Evolutionary conservation across 2,329 filamentous ascomycete genomes (phyloP).

Genomic region (Dactylellina cionopaga): DNA sequence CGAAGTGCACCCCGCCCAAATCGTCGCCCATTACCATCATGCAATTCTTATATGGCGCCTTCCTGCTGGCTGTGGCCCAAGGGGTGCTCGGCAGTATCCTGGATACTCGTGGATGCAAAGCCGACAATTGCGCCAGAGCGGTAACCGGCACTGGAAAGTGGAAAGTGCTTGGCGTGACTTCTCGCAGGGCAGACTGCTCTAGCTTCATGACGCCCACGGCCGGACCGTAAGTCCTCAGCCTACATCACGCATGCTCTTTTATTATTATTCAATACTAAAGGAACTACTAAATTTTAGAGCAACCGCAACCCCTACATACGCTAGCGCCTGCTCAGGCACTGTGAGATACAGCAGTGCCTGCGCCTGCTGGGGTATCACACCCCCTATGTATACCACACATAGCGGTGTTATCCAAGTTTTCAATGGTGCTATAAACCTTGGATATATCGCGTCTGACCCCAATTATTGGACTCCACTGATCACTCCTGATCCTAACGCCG

Average conservation of each 20-base stretch:
- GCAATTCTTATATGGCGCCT: too few species aligned
- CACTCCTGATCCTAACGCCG: neutral
- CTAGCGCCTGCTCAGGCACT: slow-evolving; percentile 55
- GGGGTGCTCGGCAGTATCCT: too few species aligned
- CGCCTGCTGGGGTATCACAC: slow-evolving; percentile 56
- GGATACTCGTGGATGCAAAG: neutral
- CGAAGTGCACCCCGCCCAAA: too few species aligned
- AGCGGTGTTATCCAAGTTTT: slow-evolving; percentile 4
- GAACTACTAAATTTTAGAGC: neutral
- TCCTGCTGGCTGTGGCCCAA: too few species aligned
- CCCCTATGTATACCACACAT: neutral
- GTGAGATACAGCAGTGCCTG: slow-evolving; percentile 56
- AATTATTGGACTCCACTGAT: slow-evolving; percentile 3
- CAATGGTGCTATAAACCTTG: neutral
- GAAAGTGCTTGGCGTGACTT: neutral
- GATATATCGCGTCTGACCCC: neutral
- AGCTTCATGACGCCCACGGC: slow-evolving; percentile 4
- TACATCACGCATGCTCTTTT: neutral
- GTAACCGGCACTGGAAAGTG: slow-evolving; percentile 11
- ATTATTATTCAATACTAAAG: neutral
- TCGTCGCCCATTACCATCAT: too few species aligned
- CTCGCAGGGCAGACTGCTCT: slow-evolving; percentile 9
- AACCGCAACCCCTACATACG: slow-evolving; percentile 54
- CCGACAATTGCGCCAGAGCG: slow-evolving; percentile 17
- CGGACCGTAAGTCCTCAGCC: slow-evolving; percentile 8